Base-by-base conservation (phyloP, 257 asterid species). In the Solanum medicagineum region DNA sequence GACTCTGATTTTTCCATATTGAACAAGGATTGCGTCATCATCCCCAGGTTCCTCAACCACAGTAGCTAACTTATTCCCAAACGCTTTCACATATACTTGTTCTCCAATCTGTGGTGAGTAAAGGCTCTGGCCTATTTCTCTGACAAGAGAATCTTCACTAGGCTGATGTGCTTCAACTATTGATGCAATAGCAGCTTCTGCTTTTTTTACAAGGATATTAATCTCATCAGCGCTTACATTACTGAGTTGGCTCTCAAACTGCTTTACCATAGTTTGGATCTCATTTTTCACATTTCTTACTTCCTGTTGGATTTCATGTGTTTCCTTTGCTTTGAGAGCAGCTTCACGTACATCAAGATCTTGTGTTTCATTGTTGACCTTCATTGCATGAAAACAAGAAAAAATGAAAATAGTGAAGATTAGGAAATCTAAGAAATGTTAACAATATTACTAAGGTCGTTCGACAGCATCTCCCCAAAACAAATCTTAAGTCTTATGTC, bases 61-160 rank as follows among this genome's bases (percentile, higher is more conserved):
- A 22, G 97, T 93, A 85, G 96, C 99, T 87, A 91, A 70, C 89
- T 92, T 96, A 85, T 89, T 92, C 80, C 99, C 97, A 84, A 95
- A 90, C 56, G 89, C 92, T 87, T 91, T 92, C 87, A 95, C 87
- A 83, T 60, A 83, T 70, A 95, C 95, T 89, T 87, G 86, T 84
- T 95, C 98, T 44, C 99, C 98, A 71, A 91, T 86, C 87, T 89
- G 89, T 53, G 97, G 97, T 79, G 84, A 75, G 87, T 90, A 86
- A 75, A 85, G 87, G 86, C 69, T 89, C 77, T 85, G 86, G 36
- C 87, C 70, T 10, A 81, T 83, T 87, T 81, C 88, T 73, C 89
- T 89, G 77, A 83, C 81, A 71, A 87, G 83, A 49, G 63, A 86
- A 87, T 89, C 93, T 60, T 59, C 63, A 6, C 87, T 65, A 87